Base-by-base conservation (phyloP, 257 asterid genomes). In the Salvia miltiorrhiza region DNA sequence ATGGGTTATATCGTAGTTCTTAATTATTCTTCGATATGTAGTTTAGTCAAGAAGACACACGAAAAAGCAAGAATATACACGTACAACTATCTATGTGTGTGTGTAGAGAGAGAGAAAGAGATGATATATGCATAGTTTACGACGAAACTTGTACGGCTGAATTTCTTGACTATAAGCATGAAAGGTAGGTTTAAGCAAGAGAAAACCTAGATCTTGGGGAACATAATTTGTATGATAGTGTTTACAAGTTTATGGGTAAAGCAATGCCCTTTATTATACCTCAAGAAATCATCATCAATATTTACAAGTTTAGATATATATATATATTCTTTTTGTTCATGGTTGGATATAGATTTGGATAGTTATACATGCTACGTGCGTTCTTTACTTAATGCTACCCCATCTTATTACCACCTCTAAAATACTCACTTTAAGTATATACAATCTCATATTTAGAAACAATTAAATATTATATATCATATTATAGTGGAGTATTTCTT, bases 211-310 rank as follows among this genome's bases (percentile, higher is more conserved):
- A 63, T 56, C 43, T 19, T 57, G 8, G 63, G 49, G 17, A 45
- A 57, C 50, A 48, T 10, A 61, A n/a, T 60, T 69, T 69, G 75
- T 62, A 75, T 44, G 49, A 9, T 75, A 75, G 54, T 67, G 24
- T 54, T 55, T 9, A 45, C 26, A 47, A 70, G 57, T 43, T 68
- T 60, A 21, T 61, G 55, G n/a, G 50, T 3, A 28, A 47, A 10
- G 4, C 33, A 3, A 53, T 52, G 58, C 24, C 58, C 4, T 52
- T 9, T n/a, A n/a, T n/a, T n/a, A n/a, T 21, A 21, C 58, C 33
- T 52, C 8, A 52, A 23, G 32, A 52, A 52, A 23, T 3, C 58
- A 20, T 21, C 30, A 49, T 50, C 7, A 20, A 20, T 50, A 19
- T 20, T 20, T 50, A 23, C 24, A 17, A 48, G 5, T 48, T 17